These are phyloP conservation scores for Globisporangium yorkense DNA, from an alignment of 352 stramenopile genomes.

Conservation along the genomic window DNA sequence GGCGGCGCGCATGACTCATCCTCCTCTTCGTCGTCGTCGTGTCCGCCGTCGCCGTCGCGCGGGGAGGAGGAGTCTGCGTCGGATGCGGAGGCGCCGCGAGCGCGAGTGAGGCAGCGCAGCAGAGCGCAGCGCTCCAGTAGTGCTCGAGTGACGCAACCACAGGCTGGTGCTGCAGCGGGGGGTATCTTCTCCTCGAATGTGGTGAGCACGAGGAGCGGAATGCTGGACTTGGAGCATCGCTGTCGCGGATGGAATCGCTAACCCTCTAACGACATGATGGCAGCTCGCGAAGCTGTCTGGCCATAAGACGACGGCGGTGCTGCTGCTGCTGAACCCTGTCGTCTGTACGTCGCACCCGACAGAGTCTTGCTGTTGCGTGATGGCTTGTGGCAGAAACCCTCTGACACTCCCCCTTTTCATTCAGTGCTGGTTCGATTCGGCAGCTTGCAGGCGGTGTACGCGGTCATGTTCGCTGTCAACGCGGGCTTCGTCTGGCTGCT, in stretches of 20 bases:
- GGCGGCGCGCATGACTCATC: slow-evolving; percentile 1
- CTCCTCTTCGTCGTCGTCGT: slow-evolving; percentile 10
- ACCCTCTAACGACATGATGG: background rate
- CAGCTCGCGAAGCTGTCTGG: slow-evolving; percentile 9
- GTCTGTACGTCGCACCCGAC: slow-evolving; percentile 22
- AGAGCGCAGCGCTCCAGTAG: background rate
- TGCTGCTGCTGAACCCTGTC: slow-evolving; percentile 36
- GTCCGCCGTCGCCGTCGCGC: slow-evolving; percentile 9
- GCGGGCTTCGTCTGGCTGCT: slow-evolving; percentile 32
- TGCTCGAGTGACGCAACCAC: background rate
- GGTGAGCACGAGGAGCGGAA: background rate
- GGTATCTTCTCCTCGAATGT: background rate
- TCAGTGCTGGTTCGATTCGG: slow-evolving; percentile 45
- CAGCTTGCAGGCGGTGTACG: slow-evolving; percentile 17
- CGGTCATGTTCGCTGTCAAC: slow-evolving; percentile 32
- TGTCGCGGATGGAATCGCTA: background rate
- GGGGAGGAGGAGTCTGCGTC: slow-evolving; percentile 3
- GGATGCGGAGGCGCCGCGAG: background rate
- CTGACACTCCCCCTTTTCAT: background rate
- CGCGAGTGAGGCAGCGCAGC: too few relatives aligned
- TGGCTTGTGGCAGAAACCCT: background rate
- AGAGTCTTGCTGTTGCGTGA: background rate
- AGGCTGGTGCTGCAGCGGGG: background rate
- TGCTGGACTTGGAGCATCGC: background rate
- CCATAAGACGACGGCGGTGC: slow-evolving; percentile 18